Base-by-base conservation (phyloP, 306 rosid genomes). In the Gillenia trifoliata region DNA sequence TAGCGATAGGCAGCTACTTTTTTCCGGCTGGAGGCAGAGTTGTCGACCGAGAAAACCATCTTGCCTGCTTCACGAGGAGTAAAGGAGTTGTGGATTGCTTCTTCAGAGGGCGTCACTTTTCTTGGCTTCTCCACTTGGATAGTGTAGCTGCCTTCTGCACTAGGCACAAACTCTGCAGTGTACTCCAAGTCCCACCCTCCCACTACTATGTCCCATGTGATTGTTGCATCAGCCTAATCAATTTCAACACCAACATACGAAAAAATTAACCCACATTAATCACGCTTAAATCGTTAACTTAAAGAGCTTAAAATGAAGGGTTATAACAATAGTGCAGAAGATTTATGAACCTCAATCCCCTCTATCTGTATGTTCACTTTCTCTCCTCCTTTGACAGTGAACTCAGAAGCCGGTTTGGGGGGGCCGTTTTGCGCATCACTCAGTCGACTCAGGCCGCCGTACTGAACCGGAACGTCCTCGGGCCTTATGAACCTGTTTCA, bases 111-210 rank as follows among this genome's bases (percentile, higher is more conserved):
- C 3, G 60, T 75, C 4, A n/a, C n/a, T 68, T 87, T 90, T 78
- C 96, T 88, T 26, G 90, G 81, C 61, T 90, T 92, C 70, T 90
- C 97, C 56, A 94, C 97, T 2, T 88, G 90, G 25, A 94, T 84
- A 2, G 83, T 87, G 90, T 94, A 94, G 82, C 97, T 88, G 61
- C 91, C 93, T 75, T 87, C n/a, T n/a, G n/a, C 88, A 70, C 57
- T 77, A 0, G 97, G 96, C 8, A 92, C 86, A 74, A 89, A 94
- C 83, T 94, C 99, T 7, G 93, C 97, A 85, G 96, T 87, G 86
- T 94, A 94, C 75, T 87, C 99, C 60, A 94, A n/a, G 52, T 94
- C 97, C n/a, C 99, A 92, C 1, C 99, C 97, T 64, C 96, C 99
- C 13, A 94, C 99, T 33, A 92, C 96, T 9, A 94, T 88, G 88